phyloP scores from a whole-genome alignment of 305 asterid genomes.

The Fraxinus ornus region DNA sequence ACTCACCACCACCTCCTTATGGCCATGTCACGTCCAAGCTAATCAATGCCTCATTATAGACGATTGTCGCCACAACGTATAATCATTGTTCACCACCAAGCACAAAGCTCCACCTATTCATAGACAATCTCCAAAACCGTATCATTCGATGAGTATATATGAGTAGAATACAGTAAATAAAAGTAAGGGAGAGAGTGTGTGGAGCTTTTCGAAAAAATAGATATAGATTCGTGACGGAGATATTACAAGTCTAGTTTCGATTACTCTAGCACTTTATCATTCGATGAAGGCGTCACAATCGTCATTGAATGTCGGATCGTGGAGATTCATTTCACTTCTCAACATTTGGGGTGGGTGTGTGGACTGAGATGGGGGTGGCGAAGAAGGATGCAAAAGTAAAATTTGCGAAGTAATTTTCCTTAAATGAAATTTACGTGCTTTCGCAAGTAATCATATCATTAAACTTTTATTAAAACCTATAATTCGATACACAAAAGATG shows the following conservation, averaged over 20 bases:
- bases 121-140: no score
- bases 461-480: not conserved
- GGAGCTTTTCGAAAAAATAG: not conserved
- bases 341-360: not conserved
- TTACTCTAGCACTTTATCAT: not conserved
- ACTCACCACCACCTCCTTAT: not conserved
- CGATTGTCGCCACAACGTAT: not conserved
- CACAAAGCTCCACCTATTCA: not conserved
- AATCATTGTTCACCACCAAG: not conserved
- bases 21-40: not conserved
- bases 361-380: not conserved
- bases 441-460: not conserved
- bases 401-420: not conserved
- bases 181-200: not conserved
- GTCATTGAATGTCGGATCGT: not conserved
- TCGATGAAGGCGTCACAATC: not conserved
- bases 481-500: not conserved
- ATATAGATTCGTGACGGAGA: not conserved
- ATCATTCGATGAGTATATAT: not conserved
- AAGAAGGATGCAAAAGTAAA: not conserved
- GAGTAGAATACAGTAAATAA: not conserved
- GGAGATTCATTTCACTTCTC: not conserved
- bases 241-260: no score
- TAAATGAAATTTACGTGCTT: not conserved
- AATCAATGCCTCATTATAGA: not conserved